Conservation (phyloP, 805 yeast genomes). For the Candida bentonensis region DNA sequence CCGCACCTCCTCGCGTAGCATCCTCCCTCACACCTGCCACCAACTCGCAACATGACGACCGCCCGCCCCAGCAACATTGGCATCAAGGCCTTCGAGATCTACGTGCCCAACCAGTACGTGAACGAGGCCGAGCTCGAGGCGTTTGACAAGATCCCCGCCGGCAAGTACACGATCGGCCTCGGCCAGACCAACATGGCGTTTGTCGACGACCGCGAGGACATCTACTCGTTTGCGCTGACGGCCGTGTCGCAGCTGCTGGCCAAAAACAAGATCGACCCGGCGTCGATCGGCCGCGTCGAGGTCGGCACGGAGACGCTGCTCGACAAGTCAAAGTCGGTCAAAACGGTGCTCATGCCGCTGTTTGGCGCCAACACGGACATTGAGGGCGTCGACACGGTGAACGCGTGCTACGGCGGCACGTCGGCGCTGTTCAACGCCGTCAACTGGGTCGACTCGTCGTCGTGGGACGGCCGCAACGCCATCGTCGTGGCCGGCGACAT, state of each 20-base stretch:
- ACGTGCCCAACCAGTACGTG: constrained; percentile 70
- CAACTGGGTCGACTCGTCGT: constrained; percentile 89
- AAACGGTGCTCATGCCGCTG: constrained; percentile 88
- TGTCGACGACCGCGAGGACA: constrained; percentile 95
- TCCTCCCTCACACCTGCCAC: too few relatives aligned
- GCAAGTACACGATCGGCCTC: constrained; percentile 95
- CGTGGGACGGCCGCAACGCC: constrained; percentile 98
- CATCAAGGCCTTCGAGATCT: constrained; percentile 89
- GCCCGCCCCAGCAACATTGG: constrained; percentile 70
- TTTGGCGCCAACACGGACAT: constrained; percentile 78
- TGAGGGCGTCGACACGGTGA: constrained; percentile 91
- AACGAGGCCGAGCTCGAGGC: constrained; percentile 79
- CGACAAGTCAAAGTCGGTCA: constrained; percentile 94
- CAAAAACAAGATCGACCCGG: constrained; percentile 71
- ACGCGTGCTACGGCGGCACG: constrained; percentile 99
- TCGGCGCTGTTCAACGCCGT: constrained; percentile 84
- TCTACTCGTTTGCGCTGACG: constrained; percentile 89
- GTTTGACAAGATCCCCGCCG: constrained; percentile 74
- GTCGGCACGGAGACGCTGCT: constrained; percentile 96
- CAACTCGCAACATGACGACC: too few relatives aligned
- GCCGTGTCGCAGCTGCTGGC: constrained; percentile 62
- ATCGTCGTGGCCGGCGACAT: constrained; percentile 96
- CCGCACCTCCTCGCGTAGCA: too few relatives aligned
- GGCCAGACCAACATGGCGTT: constrained; percentile 98
- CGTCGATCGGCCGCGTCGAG: constrained; percentile 81